Conservation (phyloP, 1,284 basidiomycete species). For the Austroboletus niveus region DNA sequence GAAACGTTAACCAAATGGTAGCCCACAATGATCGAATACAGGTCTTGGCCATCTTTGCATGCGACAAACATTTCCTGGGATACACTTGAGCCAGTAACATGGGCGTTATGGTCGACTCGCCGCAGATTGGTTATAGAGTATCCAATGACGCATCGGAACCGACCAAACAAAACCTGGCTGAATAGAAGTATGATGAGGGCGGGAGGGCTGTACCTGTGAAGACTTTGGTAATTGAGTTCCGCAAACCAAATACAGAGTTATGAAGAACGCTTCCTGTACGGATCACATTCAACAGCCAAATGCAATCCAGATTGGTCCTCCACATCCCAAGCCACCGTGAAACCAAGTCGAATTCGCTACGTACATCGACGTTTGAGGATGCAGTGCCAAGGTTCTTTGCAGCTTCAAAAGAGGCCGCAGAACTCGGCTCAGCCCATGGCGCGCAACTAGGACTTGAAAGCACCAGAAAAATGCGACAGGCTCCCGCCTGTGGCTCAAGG, state of each 20-base stretch:
- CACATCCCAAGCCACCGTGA: slow-evolving; percentile 30
- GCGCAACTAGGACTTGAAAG: slow-evolving; percentile 32
- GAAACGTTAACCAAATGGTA: slow-evolving; percentile 16
- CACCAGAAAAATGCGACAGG: slow-evolving; percentile 23
- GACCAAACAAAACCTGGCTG: slow-evolving; percentile 18
- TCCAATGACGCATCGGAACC: slow-evolving; percentile 15
- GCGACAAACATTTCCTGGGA: slow-evolving; percentile 1
- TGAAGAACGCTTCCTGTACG: slow-evolving; percentile 29
- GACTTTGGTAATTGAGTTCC: slow-evolving; percentile 12
- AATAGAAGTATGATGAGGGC: slow-evolving; percentile 22
- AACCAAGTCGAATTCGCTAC: slow-evolving; percentile 34
- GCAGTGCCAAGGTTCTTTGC: slow-evolving; percentile 12
- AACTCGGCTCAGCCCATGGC: slow-evolving; percentile 28
- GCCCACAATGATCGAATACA: slow-evolving; percentile 11
- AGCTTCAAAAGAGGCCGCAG: slow-evolving; percentile 4
- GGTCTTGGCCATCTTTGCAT: slow-evolving; percentile 27
- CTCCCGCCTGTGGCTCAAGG: slow-evolving; percentile 11
- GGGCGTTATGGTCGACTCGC: slow-evolving; percentile 3
- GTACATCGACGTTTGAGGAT: slow-evolving; percentile 24
- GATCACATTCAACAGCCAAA: slow-evolving; percentile 27
- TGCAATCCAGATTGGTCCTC: slow-evolving; percentile 20
- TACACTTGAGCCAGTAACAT: slow-evolving; percentile 4
- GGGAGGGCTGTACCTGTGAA: slow-evolving; percentile 22
- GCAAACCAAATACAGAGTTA: slow-evolving; percentile 9
- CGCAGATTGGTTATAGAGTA: slow-evolving; percentile 16